Conservation (phyloP, 306 rosid species). For the Begonia loranthoides region DNA sequence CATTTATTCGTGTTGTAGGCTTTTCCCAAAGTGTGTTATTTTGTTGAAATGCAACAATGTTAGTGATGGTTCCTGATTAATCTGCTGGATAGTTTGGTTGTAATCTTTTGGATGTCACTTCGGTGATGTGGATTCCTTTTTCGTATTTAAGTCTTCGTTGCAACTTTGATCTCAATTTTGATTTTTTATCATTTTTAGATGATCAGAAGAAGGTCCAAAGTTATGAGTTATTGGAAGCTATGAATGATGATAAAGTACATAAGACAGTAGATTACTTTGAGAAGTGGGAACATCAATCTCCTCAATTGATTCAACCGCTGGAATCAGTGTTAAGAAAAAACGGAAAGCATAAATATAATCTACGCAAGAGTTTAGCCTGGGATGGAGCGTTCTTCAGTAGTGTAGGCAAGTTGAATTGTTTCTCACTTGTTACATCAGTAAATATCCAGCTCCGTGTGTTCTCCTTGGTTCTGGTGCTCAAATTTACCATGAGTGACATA, state of each 20-base stretch:
- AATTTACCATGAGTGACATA: slow-evolving; percentile 3
- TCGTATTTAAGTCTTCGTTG: background rate
- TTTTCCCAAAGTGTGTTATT: too few relatives aligned
- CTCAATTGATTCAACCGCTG: slow-evolving; percentile 27
- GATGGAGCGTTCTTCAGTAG: slow-evolving; percentile 83
- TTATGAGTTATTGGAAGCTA: slow-evolving; percentile 23
- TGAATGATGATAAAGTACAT: slow-evolving; percentile 21
- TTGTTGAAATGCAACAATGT: too few relatives aligned
- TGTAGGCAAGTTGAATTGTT: slow-evolving; percentile 41
- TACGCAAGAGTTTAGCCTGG: slow-evolving; percentile 98
- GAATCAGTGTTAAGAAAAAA: slow-evolving; percentile 33
- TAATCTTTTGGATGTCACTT: too few relatives aligned
- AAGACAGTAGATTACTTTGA: slow-evolving; percentile 13
- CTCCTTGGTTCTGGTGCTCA: background rate
- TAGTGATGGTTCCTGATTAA: too few relatives aligned
- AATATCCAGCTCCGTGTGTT: slow-evolving; percentile 1
- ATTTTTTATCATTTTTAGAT: slow-evolving; percentile 17
- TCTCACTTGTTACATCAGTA: background rate
- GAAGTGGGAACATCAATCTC: slow-evolving; percentile 26
- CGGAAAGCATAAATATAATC: slow-evolving; percentile 40
- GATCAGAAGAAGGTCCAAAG: slow-evolving; percentile 18
- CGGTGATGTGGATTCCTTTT: too few relatives aligned
- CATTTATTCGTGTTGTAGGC: background rate
- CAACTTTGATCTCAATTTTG: background rate
- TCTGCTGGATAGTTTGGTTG: too few relatives aligned